Base-by-base conservation (phyloP, 129 eudicot species). In the Chrysanthemum lavandulifolium region DNA sequence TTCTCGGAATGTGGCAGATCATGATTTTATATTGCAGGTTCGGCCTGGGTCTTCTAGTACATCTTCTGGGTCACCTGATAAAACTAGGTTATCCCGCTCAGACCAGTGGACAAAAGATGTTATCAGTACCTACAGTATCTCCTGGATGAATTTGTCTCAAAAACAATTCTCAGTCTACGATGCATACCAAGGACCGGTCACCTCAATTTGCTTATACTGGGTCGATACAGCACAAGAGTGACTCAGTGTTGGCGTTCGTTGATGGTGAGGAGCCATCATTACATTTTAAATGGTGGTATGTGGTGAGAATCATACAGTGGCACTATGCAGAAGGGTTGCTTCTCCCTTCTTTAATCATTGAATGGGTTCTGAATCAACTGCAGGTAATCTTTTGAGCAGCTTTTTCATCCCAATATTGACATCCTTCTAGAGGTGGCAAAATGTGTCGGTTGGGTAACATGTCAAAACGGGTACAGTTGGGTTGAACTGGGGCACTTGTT, bases 81-180 rank as follows among this genome's bases (percentile, higher is more conserved):
- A 80, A 84, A 82, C 78, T 67, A 88, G 86, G 68, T 53, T 84
- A 64, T 64, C 94, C 54, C 96, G 99, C 18, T 83, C 97, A 29
- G 99, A 95, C 69, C 97, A 82, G 78, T 95, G 99, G 97, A 95
- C 99, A 16, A 95, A 86, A 77, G 99, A 95, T 84, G 72, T 95
- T 54, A 78, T 84, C 40, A 95, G 61, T 95, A 95, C 83, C 83
- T 95, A 81, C 97, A 95, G 67, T 68, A 74, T 68, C 94, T 95
- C 31, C 65, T 95, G 82, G 96, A 90, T 84, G 99, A 95, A 73
- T 86, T 84, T 72, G 63, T 84, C 43, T 75, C 81, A 12, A 95
- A 81, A 87, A 75, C 58, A 80, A 60, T 78, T 75, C 87, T 45
- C 92, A 81, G 57, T 81, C 96, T 45, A 69, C 77, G 11, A 13